Evolutionary conservation across 2,329 filamentous ascomycete genomes (phyloP), one percentile per base, ranked within the genome.

Genomic region (Endocalyx cinctus): DNA sequence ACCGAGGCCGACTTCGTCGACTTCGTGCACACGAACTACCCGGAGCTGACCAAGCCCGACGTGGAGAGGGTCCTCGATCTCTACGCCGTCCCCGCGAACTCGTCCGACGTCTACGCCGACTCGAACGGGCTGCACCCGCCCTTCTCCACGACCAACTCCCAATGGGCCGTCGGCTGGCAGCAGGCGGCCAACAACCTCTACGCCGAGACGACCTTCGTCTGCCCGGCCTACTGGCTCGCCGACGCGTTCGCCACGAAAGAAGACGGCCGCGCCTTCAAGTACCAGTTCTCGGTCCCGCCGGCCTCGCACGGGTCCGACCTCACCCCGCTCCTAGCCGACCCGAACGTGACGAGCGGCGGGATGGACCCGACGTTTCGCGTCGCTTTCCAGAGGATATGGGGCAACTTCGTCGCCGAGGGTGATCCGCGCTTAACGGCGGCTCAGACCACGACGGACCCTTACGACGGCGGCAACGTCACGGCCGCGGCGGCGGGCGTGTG

Each of bases 151-250:
- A 70, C 70, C 23, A 61, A 71, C 25, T 70, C 66, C 14, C 57
- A 60, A 18, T 61, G 63, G 20, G 70, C 59, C 2, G 67, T 63
- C 2, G 74, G 74, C 16, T 71, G 74, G 46, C 73, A 77, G 41
- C 72, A 79, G 45, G 63, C 67, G 17, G 69, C 63, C 7, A 55
- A 62, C 38, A 71, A 74, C 46, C 66, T 78, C 29, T 71, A 69
- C 41, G 70, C 66, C 26, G 74, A 79, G 50, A 60, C 66, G 1
- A 71, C 69, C 2, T 77, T 77, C 39, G 59, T 70, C 27, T 79
- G 75, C 47, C 67, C 73, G 0, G 64, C 67, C 0, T 76, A 77
- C 51, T 77, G 72, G 73, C 54, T 77, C 35, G 65, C 67, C 3
- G 58, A 67, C 22, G 70, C 69, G 4, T 77, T 63, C 38, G 47